Evolutionary conservation across 768 basidiomycete species (phyloP).

Genomic region (Pholiota microspora): DNA sequence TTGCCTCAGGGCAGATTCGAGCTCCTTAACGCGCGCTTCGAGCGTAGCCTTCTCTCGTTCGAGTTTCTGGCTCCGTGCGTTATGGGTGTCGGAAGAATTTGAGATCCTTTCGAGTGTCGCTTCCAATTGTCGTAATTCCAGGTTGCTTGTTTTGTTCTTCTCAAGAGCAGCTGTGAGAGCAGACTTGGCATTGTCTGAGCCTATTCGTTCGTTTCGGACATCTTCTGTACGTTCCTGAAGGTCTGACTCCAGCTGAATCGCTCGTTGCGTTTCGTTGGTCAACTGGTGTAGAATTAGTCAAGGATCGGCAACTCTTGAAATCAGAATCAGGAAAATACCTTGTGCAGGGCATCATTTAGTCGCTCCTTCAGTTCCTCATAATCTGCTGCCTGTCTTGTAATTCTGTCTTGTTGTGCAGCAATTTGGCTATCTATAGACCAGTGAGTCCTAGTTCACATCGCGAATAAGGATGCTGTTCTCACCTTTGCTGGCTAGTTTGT

Average conservation of each 20-base stretch:
- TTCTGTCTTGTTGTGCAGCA: slow-evolving; percentile 43
- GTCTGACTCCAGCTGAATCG: slow-evolving; percentile 51
- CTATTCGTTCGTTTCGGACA: slow-evolving; percentile 51
- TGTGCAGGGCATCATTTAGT: slow-evolving; percentile 45
- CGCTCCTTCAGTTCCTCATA: slow-evolving; percentile 40
- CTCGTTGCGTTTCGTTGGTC: slow-evolving; percentile 53
- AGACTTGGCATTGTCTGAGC: slow-evolving; percentile 49
- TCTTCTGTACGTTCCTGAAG: slow-evolving; percentile 51
- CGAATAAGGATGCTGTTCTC: slow-evolving; percentile 3
- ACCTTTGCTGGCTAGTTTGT: slow-evolving; percentile 53
- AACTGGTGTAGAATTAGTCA: slow-evolving; percentile 37
- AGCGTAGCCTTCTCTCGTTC: slow-evolving; percentile 58
- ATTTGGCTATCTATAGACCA: slow-evolving; percentile 41
- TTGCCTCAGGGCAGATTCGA: slow-evolving; percentile 44
- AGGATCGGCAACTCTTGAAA: not conserved
- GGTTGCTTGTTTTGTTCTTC: slow-evolving; percentile 48
- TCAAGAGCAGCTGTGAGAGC: slow-evolving; percentile 47
- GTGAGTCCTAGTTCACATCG: slow-evolving; percentile 12
- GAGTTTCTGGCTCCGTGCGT: slow-evolving; percentile 40
- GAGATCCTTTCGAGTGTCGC: slow-evolving; percentile 54
- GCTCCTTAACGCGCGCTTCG: slow-evolving; percentile 56
- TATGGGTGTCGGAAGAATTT: slow-evolving; percentile 46
- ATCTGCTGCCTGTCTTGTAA: slow-evolving; percentile 39
- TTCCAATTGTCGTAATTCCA: slow-evolving; percentile 53
- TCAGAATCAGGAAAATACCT: slow-evolving; percentile 31